phyloP scores from a whole-genome alignment of 106 monocot species.

The Hemerocallis citrina region DNA sequence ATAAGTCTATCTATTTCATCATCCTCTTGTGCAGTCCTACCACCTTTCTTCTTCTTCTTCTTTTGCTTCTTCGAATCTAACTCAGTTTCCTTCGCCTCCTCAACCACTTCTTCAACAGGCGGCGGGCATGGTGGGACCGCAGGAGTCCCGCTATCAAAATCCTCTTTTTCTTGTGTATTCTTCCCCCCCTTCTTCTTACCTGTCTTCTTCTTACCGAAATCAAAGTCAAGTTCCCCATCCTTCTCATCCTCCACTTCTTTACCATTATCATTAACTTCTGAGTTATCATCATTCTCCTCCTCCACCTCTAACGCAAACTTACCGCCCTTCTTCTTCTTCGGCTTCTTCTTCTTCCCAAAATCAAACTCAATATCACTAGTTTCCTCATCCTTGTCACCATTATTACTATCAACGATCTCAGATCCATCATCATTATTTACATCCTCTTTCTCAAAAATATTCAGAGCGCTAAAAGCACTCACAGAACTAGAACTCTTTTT shows the following conservation, averaged over 20 bases:
- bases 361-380: neutral
- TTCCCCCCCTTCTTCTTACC: slow-evolving; percentile 18
- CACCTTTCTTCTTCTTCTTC: slow-evolving; percentile 49
- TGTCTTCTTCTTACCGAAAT: slow-evolving; percentile 28
- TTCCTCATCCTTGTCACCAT: neutral
- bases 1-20: slow-evolving; percentile 62
- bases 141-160: slow-evolving; percentile 13
- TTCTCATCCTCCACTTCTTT: neutral
- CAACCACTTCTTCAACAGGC: slow-evolving; percentile 5
- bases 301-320: neutral
- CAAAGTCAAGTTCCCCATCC: slow-evolving; percentile 6
- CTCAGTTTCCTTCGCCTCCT: neutral
- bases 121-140: neutral
- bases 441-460: slow-evolving; percentile 27
- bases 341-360: slow-evolving; percentile 16
- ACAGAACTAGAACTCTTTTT: slow-evolving; percentile 37
- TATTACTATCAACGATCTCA: neutral
- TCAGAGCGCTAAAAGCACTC: slow-evolving; percentile 44
- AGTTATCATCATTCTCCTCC: slow-evolving; percentile 7
- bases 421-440: neutral
- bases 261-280: neutral
- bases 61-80: slow-evolving; percentile 6
- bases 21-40: slow-evolving; percentile 52
- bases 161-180: slow-evolving; percentile 9
- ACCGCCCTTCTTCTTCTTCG: slow-evolving; percentile 12